Evolutionary conservation across 2,329 filamentous ascomycete species (phyloP), one percentile per base, ranked within the genome.

Genomic region (Myriangium duriaei): DNA sequence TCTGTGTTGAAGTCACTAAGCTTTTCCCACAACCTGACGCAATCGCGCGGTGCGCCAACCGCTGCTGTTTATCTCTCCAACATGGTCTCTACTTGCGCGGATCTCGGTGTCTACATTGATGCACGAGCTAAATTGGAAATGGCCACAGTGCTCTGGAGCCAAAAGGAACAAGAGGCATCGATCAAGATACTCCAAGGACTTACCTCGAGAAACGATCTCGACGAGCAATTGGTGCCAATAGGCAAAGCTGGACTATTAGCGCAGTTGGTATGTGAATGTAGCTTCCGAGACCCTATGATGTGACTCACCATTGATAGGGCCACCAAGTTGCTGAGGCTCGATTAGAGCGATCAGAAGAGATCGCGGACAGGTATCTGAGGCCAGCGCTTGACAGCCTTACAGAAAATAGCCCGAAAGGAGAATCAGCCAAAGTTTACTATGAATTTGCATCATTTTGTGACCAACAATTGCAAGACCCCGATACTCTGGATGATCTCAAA

Each of bases 391-490:
- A 77, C 47, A 83, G 92, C 52, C 66, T 98, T 5, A 80, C 75
- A 49, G 77, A 76, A 2, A 71, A 72, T 32, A 70, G 62, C 4
- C 69, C 76, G 37, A 81, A 81, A 1, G 67, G 71, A 31, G 82
- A 88, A 43, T 82, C 87, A 2, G 86, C 87, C 1, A 72, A 84
- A 47, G 91, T 96, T 1, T 95, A 86, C 51, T 86, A 95, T 54
- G 84, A 93, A 50, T 96, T 96, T 57, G 91, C 92, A 16, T 73
- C 78, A 36, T 98, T 98, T 55, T 98, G 92, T 51, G 88, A 98
- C 55, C 78, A 86, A 51, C 91, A 98, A 55, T 67, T 98, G 7
- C 82, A 94, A 50, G 88, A 88, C 51, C 73, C 80, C 1, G 85
- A 93, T 49, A 76, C 79, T 21, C 63, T 87, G 1, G 85, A 93